Percentiles rank a stretch among this genome's conserved stretches.
These are phyloP conservation scores for Lophiotrema nucula DNA, from an alignment of 495 filamentous ascomycete genomes.

Conservation along the genomic window DNA sequence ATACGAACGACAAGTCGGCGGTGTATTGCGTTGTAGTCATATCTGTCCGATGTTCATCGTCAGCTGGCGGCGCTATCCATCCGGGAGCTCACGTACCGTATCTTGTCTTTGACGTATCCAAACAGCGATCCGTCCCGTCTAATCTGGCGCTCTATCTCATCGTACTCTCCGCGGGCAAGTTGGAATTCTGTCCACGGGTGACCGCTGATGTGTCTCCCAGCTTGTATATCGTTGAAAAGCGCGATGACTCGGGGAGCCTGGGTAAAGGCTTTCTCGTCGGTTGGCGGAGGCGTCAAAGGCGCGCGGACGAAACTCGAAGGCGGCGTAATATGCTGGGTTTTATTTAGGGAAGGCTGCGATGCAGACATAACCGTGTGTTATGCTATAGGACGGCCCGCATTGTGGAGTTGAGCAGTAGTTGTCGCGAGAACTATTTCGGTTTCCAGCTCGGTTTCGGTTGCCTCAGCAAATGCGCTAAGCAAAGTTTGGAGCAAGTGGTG, in stretches of 20 bases:
- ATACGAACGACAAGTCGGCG: conserved; percentile 4
- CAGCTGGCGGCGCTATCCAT: neutral
- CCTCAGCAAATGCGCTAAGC: no score
- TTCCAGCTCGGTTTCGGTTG: no score
- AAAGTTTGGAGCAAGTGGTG: no score
- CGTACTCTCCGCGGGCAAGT: conserved; percentile 24
- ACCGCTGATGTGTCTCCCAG: conserved; percentile 15
- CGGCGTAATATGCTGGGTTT: conserved; percentile 21
- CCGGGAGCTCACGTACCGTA: conserved; percentile 12
- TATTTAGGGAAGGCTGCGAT: neutral
- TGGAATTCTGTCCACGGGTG: conserved; percentile 24
- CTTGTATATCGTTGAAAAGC: conserved; percentile 26
- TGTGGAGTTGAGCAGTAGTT: no score
- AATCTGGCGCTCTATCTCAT: conserved; percentile 32
- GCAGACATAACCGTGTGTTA: conserved; percentile 27
- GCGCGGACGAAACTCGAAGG: conserved; percentile 26
- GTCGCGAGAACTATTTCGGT: no score
- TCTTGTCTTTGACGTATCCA: conserved; percentile 18
- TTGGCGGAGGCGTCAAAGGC: conserved; percentile 31
- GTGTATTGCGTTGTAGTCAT: conserved; percentile 1
- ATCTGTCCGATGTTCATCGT: neutral
- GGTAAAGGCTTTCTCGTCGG: conserved; percentile 26
- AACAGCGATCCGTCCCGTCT: conserved; percentile 11
- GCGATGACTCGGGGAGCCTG: conserved; percentile 29
- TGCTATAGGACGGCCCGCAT: no score